Base-by-base conservation (phyloP, 805 yeast species). In the Saccharomycopsis vini region DNA sequence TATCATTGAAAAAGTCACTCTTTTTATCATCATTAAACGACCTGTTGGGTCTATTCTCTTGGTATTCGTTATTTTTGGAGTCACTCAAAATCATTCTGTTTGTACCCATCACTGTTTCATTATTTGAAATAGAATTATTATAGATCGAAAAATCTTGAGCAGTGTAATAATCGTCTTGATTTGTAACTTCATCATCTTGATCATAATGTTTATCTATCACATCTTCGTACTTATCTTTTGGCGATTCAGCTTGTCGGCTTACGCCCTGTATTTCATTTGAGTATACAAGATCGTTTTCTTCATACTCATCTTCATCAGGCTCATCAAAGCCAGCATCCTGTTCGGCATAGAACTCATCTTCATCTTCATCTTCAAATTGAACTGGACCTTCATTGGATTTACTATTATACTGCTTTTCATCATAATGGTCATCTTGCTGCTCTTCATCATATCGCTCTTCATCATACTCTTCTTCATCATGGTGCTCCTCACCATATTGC, bases 121-220 rank as follows among this genome's bases (percentile, higher is more conserved):
- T n/a, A n/a, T n/a, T n/a, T n/a, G n/a, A n/a, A n/a, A n/a, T n/a
- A 15, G 15, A 36, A 12, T 33, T 26, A 32, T n/a, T 19, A 28
- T 16, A 24, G 19, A 7, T 15, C 24, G 36, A 26, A 33, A 15
- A 40, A 23, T 35, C 38, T 19, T 40, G 37, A 5, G 43, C 43
- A 19, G 36, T 35, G 26, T 26, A 29, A 15, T 18, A 13, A 33
- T 40, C 32, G 19, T 40, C 22, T 5, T 7, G 15, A 33, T 33
- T 18, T 13, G 22, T 4, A 13, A 5, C 18, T 16, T 13, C 22
- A 22, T 15, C 15, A 33, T 18, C 7, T 33, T 33, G 36, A 16
- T 21, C 21, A 10, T 15, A 31, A 1, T 15, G 12, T 31, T 31
- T n/a, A 18, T 5, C 13, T n/a, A 6, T 22, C 31, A 22, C 13